Base-by-base conservation (phyloP, 306 rosid genomes). In the Prunus padus region DNA sequence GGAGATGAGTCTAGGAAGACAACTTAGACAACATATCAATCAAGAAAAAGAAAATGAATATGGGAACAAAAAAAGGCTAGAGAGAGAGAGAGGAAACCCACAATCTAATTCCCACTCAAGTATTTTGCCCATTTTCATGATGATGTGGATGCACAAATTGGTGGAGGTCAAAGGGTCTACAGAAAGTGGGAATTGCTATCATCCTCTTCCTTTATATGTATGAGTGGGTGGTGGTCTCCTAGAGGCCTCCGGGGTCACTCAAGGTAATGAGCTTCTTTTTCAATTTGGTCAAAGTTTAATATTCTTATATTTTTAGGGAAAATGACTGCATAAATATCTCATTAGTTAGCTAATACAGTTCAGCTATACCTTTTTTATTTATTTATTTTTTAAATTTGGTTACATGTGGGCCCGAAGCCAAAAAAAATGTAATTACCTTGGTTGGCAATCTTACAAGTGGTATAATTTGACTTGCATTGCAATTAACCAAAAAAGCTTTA, bases 131-230 rank as follows among this genome's bases (percentile, higher is more conserved):
- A 78, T 76, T 22, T 37, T 73, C 77, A 87, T 85, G 77, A 85
- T 89, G 82, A 37, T 63, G 49, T 70, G 23, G 76, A 49, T 83
- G 86, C 85, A 84, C 89, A 77, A 83, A 78, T 87, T 72, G 76
- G 78, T 74, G 88, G 82, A 76, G 77, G 81, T 86, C 84, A 86
- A 83, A 67, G 82, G 78, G 71, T 71, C 67, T 76, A 47, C 30
- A 71, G 81, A 65, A 76, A 84, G 84, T 86, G 86, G 81, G 60
- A 46, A 78, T 75, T 76, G 81, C 55, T 50, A 33, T 65, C 65
- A 78, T 57, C 75, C 73, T 64, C 75, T 71, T 74, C 56, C 73
- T 71, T 61, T 14, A 61, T 73, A 18, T 51, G 33, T 66, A 30
- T 49, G 23, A 65, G 82, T 77, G 75, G 72, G 73, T 67, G 69